Evolutionary conservation across 768 basidiomycete genomes (phyloP).

Genomic region (Rubroboletus satanas): DNA sequence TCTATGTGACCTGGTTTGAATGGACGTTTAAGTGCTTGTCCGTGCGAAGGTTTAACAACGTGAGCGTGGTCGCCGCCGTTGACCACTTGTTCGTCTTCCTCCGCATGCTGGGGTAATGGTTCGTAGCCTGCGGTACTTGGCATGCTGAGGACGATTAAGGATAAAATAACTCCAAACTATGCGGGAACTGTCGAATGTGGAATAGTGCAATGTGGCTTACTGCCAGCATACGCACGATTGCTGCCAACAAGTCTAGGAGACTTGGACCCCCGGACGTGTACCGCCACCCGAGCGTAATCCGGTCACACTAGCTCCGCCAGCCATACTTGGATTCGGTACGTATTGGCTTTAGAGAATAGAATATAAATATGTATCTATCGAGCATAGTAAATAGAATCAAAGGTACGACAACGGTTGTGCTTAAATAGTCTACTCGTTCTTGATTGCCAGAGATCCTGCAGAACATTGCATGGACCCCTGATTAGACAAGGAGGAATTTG

Average conservation of each 20-base stretch:
- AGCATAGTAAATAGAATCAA: not conserved
- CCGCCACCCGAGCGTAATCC: constrained; percentile 21
- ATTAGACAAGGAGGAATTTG: not conserved
- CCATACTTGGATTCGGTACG: not conserved
- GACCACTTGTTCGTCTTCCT: constrained; percentile 37
- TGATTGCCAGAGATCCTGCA: not conserved
- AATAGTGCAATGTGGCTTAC: constrained; percentile 14
- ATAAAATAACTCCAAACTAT: not conserved
- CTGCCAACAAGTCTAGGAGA: constrained; percentile 8
- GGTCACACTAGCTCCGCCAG: not conserved
- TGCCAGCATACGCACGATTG: constrained; percentile 11
- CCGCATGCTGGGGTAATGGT: constrained; percentile 39
- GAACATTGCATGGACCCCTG: not conserved
- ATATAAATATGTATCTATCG: not conserved
- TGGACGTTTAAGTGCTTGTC: constrained; percentile 30
- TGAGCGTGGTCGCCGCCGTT: constrained; percentile 32
- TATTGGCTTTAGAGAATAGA: not conserved
- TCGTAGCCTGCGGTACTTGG: constrained; percentile 45
- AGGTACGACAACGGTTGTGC: not conserved
- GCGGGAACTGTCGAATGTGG: constrained; percentile 2
- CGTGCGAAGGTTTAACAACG: constrained; percentile 24
- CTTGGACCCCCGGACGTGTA: constrained; percentile 5
- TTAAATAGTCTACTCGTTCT: not conserved
- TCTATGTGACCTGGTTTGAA: constrained; percentile 65
- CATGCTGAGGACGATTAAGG: constrained; percentile 29